These are phyloP conservation scores for Mortierella sp. DNA, from an alignment of 371 early-diverging fungal species.

Conservation along the genomic window DNA sequence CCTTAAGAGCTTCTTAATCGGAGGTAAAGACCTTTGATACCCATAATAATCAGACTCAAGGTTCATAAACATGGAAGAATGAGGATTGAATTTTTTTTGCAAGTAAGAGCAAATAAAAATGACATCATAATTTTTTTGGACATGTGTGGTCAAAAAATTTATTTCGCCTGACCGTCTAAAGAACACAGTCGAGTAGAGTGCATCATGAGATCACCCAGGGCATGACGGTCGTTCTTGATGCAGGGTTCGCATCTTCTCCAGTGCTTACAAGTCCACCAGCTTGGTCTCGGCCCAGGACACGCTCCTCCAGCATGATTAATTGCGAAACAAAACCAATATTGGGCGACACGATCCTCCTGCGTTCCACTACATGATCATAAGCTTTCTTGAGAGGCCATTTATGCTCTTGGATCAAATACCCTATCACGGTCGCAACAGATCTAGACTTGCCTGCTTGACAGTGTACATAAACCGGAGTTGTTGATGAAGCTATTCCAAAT, in stretches of 20 bases:
- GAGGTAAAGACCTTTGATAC: too few relatives aligned
- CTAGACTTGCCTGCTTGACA: conserved; percentile 90
- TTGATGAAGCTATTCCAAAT: conserved; percentile 27
- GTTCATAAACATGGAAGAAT: too few relatives aligned
- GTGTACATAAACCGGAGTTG: conserved; percentile 79
- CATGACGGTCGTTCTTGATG: conserved; percentile 20
- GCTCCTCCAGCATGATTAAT: conserved; percentile 78
- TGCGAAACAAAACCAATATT: conserved; percentile 90
- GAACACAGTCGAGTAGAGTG: neutral
- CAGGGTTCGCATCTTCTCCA: conserved; percentile 17
- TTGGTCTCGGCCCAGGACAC: conserved; percentile 64
- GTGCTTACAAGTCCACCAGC: conserved; percentile 30
- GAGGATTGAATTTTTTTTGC: too few relatives aligned
- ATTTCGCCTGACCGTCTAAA: too few relatives aligned
- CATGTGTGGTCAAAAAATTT: too few relatives aligned
- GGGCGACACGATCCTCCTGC: conserved; percentile 82
- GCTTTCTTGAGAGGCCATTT: conserved; percentile 80
- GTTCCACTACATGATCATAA: conserved; percentile 78
- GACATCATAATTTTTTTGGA: too few relatives aligned
- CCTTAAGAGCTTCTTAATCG: too few relatives aligned
- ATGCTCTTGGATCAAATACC: conserved; percentile 75
- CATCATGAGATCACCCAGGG: conserved; percentile 40
- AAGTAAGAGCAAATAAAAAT: too few relatives aligned
- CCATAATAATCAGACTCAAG: too few relatives aligned
- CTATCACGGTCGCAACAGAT: conserved; percentile 84